These are phyloP conservation scores for Pseudocercospora eumusae DNA, from an alignment of 2,329 filamentous ascomycete species.

Conservation along the genomic window DNA sequence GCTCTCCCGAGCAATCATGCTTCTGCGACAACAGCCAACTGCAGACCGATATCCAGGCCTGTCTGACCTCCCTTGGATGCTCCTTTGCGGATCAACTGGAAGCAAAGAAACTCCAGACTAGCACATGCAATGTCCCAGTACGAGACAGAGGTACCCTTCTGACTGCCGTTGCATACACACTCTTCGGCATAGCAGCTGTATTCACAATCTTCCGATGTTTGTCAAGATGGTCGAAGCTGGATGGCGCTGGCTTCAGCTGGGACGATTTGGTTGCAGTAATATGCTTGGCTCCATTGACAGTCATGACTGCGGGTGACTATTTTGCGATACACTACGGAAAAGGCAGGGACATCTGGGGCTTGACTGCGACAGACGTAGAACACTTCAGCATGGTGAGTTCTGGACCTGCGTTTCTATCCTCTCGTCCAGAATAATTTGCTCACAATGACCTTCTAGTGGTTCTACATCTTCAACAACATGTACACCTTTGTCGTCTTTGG, in stretches of 20 bases:
- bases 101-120: conserved; percentile 12
- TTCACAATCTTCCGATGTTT: conserved; percentile 12
- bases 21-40: conserved; percentile 20
- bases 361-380: conserved; percentile 1
- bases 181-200: conserved; percentile 17
- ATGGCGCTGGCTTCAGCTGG: conserved; percentile 10
- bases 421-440: background rate
- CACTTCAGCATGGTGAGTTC: conserved; percentile 18
- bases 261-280: conserved; percentile 16
- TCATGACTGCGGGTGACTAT: conserved; percentile 15
- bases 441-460: conserved; percentile 16
- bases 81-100: conserved; percentile 15
- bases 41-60: conserved; percentile 10
- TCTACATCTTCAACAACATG: conserved; percentile 20
- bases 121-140: conserved; percentile 10
- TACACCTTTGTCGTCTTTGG: conserved; percentile 17
- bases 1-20: conserved; percentile 17
- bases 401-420: too few species aligned
- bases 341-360: conserved; percentile 20
- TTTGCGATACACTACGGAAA: conserved; percentile 18
- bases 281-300: conserved; percentile 12
- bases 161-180: conserved; percentile 12
- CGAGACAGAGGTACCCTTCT: conserved; percentile 13
- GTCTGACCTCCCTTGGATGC: conserved; percentile 11
- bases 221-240: conserved; percentile 12